Percentiles rank a stretch among this genome's conserved stretches.
phyloP scores from a whole-genome alignment of 1,139 yeast genomes.

The Protomyces gravidus region DNA sequence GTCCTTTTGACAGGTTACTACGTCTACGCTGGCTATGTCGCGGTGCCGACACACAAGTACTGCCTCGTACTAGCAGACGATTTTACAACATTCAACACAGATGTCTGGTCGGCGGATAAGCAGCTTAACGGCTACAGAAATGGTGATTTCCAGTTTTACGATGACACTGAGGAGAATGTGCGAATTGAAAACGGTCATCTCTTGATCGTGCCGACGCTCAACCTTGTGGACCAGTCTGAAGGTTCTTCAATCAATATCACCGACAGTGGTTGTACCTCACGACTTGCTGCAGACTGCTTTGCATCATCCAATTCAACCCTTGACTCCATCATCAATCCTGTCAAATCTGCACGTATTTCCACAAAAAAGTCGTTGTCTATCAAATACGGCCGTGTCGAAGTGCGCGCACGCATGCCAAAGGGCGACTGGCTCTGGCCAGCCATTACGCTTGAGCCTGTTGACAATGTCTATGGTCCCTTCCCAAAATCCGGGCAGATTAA shows the following conservation, averaged over 20 bases:
- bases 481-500: conserved; percentile 33
- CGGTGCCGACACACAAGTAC: conserved; percentile 26
- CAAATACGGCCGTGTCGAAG: conserved; percentile 32
- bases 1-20: conserved; percentile 22
- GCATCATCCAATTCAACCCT: conserved; percentile 26
- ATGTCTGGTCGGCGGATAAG: conserved; percentile 28
- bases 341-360: conserved; percentile 31
- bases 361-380: conserved; percentile 22
- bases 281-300: not conserved
- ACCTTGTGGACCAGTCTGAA: not conserved
- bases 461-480: conserved; percentile 31
- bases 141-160: conserved; percentile 31
- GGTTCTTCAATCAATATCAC: conserved; percentile 1
- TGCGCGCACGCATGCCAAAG: conserved; percentile 29
- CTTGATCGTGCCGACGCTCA: conserved; percentile 48
- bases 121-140: conserved; percentile 32
- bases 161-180: conserved; percentile 20
- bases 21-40: conserved; percentile 30
- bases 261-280: not conserved
- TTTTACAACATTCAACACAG: conserved; percentile 15
- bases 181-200: conserved; percentile 83
- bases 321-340: conserved; percentile 31
- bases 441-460: conserved; percentile 32
- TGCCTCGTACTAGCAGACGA: conserved; percentile 29
- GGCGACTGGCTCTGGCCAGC: conserved; percentile 35